Base-by-base conservation (phyloP, 1,139 yeast species). In the Yamadazyma diospyri region DNA sequence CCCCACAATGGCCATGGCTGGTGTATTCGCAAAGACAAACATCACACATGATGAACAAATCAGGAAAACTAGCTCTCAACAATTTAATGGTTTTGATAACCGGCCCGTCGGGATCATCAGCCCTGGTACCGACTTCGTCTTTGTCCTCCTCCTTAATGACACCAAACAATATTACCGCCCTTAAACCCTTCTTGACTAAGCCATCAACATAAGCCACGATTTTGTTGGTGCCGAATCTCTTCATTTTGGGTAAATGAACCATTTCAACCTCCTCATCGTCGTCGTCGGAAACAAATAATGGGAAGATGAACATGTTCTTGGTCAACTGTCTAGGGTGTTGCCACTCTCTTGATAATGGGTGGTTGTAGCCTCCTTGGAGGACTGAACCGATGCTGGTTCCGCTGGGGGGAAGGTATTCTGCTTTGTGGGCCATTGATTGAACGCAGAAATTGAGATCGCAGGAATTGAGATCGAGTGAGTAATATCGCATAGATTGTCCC, bases 1-100 rank as follows among this genome's bases (percentile, higher is more conserved):
- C 74, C 26, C 99, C 99, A 64, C 99, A 92, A 57, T 92, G 98
- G 7, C 98, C 98, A 52, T 94, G 97, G 35, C 81, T 74, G 6
- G 99, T 92, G 60, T 88, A 92, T 61, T 92, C 99, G 64, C 99
- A 92, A 38, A 92, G 66, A 59, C 99, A 92, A 16, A 92, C 97
- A 54, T 92, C 99, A 54, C 96, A 86, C 72, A 89, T 77, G 43
- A 92, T 77, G 55, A 80, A 92, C 40, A 92, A 69, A 26, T 77
- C 83, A 4, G 98, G 97, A 61, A 84, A 88, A 23, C 72, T 64
- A 29, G 59, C 47, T 40, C 71, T 72, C 40, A 92, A 70, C 2
- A 74, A 69, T 51, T 78, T 81, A 48, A 85, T 81, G 18, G 92
- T 83, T 41, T 59, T 71, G 45, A 92, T 89, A 4, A 92, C 97